phyloP scores from a whole-genome alignment of 2,329 filamentous ascomycete species.

The Talaromyces sp. region DNA sequence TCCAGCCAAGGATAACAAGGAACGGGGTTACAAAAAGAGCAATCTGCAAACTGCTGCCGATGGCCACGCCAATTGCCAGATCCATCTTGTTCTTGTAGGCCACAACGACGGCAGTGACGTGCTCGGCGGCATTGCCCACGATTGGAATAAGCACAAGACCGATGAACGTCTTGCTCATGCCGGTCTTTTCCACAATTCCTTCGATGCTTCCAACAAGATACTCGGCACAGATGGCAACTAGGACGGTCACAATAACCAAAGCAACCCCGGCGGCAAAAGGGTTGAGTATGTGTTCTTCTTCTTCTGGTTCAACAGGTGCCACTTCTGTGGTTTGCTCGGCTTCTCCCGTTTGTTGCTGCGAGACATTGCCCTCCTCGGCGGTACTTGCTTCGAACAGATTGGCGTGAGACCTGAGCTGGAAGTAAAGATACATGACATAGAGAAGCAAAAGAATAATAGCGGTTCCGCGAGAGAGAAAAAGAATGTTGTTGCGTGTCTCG shows the following conservation, averaged over 20 bases:
- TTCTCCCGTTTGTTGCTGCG: background rate
- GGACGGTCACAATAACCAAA: slow-evolving; percentile 62
- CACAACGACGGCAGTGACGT: slow-evolving; percentile 75
- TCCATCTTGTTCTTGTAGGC: slow-evolving; percentile 67
- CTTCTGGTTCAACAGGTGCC: slow-evolving; percentile 20
- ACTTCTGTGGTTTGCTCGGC: slow-evolving; percentile 18
- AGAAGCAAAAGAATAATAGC: slow-evolving; percentile 68
- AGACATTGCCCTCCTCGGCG: slow-evolving; percentile 27
- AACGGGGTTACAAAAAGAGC: slow-evolving; percentile 75
- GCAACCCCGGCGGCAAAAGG: slow-evolving; percentile 60
- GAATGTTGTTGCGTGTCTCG: slow-evolving; percentile 49
- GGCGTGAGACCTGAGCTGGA: slow-evolving; percentile 71
- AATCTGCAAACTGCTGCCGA: slow-evolving; percentile 78
- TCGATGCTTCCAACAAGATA: slow-evolving; percentile 74
- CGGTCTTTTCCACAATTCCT: slow-evolving; percentile 59
- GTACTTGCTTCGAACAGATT: slow-evolving; percentile 57
- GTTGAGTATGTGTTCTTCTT: slow-evolving; percentile 49
- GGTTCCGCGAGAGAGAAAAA: slow-evolving; percentile 68
- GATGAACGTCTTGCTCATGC: slow-evolving; percentile 75
- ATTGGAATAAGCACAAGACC: slow-evolving; percentile 74
- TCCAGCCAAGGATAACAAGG: slow-evolving; percentile 75
- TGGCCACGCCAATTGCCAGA: slow-evolving; percentile 69
- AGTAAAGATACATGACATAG: slow-evolving; percentile 70
- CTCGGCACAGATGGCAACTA: slow-evolving; percentile 69
- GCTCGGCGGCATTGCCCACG: slow-evolving; percentile 73